Base-by-base conservation (phyloP, 495 filamentous ascomycete species). In the Trichoderma reesei region DNA sequence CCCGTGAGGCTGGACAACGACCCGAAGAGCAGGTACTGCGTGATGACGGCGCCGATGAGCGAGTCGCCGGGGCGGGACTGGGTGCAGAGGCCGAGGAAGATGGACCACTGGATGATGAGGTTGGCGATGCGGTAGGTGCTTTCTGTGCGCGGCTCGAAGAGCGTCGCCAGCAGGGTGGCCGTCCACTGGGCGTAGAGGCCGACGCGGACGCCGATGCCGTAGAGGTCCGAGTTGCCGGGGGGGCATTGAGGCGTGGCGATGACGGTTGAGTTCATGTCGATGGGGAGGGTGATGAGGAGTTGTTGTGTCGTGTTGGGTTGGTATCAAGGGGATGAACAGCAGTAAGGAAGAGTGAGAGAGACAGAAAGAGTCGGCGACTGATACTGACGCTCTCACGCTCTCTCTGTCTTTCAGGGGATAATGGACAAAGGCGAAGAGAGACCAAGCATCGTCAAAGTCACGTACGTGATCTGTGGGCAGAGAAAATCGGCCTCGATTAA, bases 131-230 rank as follows among this genome's bases (percentile, higher is more conserved):
- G 65, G 20, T 67, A 64, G 14, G 65, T 41, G 34, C 42, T 61
- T 48, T 66, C 67, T n/a, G 66, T 65, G 61, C 65, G 63, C 54
- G 54, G 67, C 2, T 64, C 37, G 65, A 69, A 69, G 26, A 69
- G 51, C 3, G 64, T 69, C 9, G 63, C 65, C 1, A 69, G 63
- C 6, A 69, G 65, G 3, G 67, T 69, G 10, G 65, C 65, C 1
- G 65, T 18, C 14, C 65, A 69, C 36, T 69, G 67, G 26, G 67
- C 61, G 41, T 69, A 69, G 42, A 69, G 64, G 34, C 67, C 67
- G n/a, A 67, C 54, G 61, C 67, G 63, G 38, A 69, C 67, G 3
- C 67, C 67, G 37, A 69, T 41, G 1, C 67, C 67, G 63, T 69
- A 69, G 41, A 60, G 61, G 18, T 69, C 67, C 16, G 63, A 56